Percentiles rank a stretch among this genome's conserved stretches.
Conservation (phyloP, 2,329 filamentous ascomycete genomes). For the Penicillium sp. region DNA sequence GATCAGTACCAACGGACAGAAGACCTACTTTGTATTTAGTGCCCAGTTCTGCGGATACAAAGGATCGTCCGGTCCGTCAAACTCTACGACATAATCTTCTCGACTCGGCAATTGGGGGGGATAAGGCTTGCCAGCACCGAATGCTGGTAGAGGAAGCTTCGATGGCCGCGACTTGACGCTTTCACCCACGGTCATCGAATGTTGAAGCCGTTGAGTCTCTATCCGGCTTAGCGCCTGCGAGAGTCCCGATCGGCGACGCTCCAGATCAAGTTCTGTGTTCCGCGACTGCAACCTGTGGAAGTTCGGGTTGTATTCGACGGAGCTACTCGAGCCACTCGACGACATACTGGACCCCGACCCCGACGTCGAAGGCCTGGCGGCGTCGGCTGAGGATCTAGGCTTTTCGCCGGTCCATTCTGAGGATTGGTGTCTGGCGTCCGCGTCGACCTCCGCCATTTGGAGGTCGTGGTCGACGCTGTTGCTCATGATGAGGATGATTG, state of each 20-base stretch:
- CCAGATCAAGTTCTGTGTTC: constrained; percentile 33
- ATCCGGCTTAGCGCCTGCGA: constrained; percentile 33
- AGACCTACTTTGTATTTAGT: constrained; percentile 46
- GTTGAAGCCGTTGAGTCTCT: constrained; percentile 34
- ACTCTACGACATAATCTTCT: constrained; percentile 60
- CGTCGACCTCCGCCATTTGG: constrained; percentile 15
- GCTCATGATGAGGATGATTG: constrained; percentile 6
- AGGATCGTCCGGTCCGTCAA: constrained; percentile 55
- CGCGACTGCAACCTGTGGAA: constrained; percentile 32
- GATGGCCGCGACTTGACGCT: constrained; percentile 29
- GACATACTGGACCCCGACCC: constrained; percentile 14
- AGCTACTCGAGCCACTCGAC: constrained; percentile 29
- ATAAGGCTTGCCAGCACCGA: constrained; percentile 50
- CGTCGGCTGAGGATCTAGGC: constrained; percentile 9
- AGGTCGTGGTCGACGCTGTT: constrained; percentile 10
- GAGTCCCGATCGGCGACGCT: constrained; percentile 26
- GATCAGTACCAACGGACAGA: neutral
- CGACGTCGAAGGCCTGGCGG: constrained; percentile 15
- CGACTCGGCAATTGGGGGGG: constrained; percentile 53
- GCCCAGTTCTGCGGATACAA: constrained; percentile 58
- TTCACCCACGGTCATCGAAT: constrained; percentile 43
- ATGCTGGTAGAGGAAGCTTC: constrained; percentile 25
- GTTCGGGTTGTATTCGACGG: constrained; percentile 29
- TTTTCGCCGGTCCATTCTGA: constrained; percentile 14
- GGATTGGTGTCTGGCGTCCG: constrained; percentile 3